Percentiles rank a stretch among this genome's conserved stretches.
phyloP scores from a whole-genome alignment of 768 basidiomycete genomes.

The Xerocomellus amylosporus region DNA sequence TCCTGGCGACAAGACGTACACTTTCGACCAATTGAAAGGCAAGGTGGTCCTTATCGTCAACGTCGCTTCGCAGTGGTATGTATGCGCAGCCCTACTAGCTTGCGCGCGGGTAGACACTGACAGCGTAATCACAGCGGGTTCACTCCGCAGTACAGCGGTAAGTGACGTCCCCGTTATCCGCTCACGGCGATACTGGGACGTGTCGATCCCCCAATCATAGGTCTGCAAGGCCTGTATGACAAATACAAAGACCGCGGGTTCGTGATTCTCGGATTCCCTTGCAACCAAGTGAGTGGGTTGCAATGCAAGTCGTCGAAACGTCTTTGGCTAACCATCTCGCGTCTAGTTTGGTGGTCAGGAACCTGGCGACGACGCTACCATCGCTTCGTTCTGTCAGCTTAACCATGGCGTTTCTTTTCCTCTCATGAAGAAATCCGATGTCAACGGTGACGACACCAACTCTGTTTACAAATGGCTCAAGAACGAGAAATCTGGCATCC shows the following conservation, averaged over 20 bases:
- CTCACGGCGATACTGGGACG: not conserved
- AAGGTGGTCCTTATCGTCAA: slow-evolving; percentile 81
- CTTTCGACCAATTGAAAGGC: slow-evolving; percentile 69
- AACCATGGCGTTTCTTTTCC: slow-evolving; percentile 93
- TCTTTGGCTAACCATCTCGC: not conserved
- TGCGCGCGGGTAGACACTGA: not conserved
- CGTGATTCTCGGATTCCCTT: slow-evolving; percentile 87
- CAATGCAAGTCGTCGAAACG: not conserved
- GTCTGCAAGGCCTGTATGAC: slow-evolving; percentile 76
- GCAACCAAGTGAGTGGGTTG: slow-evolving; percentile 61
- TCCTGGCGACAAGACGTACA: slow-evolving; percentile 52
- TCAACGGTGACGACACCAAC: slow-evolving; percentile 84
- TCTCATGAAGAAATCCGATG: slow-evolving; percentile 89
- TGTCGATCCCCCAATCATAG: slow-evolving; percentile 32
- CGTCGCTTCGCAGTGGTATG: slow-evolving; percentile 70
- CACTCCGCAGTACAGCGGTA: slow-evolving; percentile 76
- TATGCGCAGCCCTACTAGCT: not conserved
- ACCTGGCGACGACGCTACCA: slow-evolving; percentile 74
- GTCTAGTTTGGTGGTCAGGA: slow-evolving; percentile 81
- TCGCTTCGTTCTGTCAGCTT: slow-evolving; percentile 68
- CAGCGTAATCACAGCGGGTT: slow-evolving; percentile 57
- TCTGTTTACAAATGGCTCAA: slow-evolving; percentile 87
- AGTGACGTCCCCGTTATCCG: slow-evolving; percentile 4
- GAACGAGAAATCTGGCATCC: slow-evolving; percentile 66
- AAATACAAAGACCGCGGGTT: slow-evolving; percentile 77